Evolutionary conservation across 2,329 filamentous ascomycete genomes (phyloP), one percentile per base, ranked within the genome.

Genomic region (Cytospora chrysosperma): DNA sequence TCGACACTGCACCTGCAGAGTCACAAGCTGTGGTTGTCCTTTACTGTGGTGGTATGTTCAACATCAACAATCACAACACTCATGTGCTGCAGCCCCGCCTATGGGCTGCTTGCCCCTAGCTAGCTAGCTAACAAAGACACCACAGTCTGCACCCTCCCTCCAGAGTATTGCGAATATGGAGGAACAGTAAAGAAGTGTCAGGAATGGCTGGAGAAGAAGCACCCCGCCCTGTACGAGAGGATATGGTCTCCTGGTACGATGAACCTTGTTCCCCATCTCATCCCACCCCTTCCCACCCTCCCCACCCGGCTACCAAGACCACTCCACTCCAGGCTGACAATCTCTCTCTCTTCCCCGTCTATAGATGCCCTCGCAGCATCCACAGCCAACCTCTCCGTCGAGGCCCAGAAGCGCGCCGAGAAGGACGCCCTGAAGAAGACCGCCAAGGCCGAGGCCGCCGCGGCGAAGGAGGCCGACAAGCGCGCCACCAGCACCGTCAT

Each of bases 391-490:
- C 88, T 99, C 68, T 95, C 91, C 59, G 80, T 98, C 73, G 92
- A 95, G 67, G 94, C 93, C 58, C 93, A 96, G 77, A 94, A 97
- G 80, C 91, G 94, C 71, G 94, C 93, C 61, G 93, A 92, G 68
- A 97, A 97, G 77, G 95, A 99, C 77, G 93, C 94, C 37, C 89
- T 92, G 72, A 99, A 98, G 83, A 98, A 99, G 80, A 91, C 94
- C 43, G 92, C 93, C 63, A 97, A 97, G 81, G 95, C 95, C 59
- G 92, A 93, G 68, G 89, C 93, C 28, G 89, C 88, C 24, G 94
- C 97, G 78, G 86, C 89, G 67, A 92, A 93, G 74, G 88, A 93
- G 68, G 88, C 88, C 27, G 92, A 93, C 74, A 88, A 90, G 73
- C 90, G 94, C 70, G 92, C 92, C 43, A 87, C 90, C 65, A 91